Evolutionary conservation across 108 stramenopile genomes (phyloP), one percentile per base, ranked within the genome.

Genomic region (Bacterosira constricta): DNA sequence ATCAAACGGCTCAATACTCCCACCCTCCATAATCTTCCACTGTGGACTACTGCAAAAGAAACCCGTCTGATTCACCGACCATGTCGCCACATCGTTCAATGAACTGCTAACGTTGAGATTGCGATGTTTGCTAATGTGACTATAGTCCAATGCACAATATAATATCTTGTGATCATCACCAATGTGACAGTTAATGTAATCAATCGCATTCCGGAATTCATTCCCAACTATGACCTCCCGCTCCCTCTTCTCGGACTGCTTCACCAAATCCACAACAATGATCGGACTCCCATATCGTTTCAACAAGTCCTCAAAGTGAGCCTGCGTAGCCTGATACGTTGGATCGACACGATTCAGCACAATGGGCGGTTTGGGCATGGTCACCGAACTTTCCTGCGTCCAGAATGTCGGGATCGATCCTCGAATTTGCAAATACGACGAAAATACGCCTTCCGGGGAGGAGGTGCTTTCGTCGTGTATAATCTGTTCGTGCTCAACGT

Each of bases 351-450:
- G 82, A 69, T 90, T 93, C 53, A 98, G 44, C 38, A 95, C 91
- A 55, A 99, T 99, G 15, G 97, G 97, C 0, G 99, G 99, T 58
- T 98, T 98, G 17, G 99, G 97, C 85, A 97, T 90, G 0, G 96
- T 95, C 10, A 98, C 88, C 39, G 81, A 86, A 20, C 88, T 89
- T 63, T 97, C 97, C 80, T 99, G 99, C 1, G 95, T 92, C 99
- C 99, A 99, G 71, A 85, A 98, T 4, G 95, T 97, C 13, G 99
- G 99, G 63, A 98, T 97, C 27, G 93, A 95, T 3, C 98, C 98
- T 1, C 99, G 91, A 31, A 98, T 90, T 72, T 99, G 99, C 54
- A 98, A 66, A 58, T 76, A 98, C 2, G 93, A 88, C 3, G 92
- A 91, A 69, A 98, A 96, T 1, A 84, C 79, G 11, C 95, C 96